Percentiles rank a stretch among this genome's conserved stretches.
Evolutionary conservation across 768 basidiomycete genomes (phyloP).

Genomic region (Leucosporidium scottii): DNA sequence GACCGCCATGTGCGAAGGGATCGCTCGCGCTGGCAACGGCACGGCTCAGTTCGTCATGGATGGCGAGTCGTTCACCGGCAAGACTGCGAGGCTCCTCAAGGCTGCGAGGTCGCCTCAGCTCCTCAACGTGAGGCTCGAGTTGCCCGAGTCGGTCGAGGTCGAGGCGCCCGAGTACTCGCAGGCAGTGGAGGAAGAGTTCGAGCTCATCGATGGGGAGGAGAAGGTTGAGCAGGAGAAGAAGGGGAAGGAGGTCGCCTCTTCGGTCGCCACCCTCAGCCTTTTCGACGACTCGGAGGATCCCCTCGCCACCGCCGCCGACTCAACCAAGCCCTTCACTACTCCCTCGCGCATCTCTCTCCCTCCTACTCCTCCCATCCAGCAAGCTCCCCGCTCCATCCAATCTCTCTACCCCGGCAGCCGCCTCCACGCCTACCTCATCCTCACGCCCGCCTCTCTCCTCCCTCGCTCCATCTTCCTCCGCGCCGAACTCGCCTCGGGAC

Average conservation of each 20-base stretch:
- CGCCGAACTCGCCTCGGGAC: slow-evolving; percentile 25
- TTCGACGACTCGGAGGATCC: slow-evolving; percentile 6
- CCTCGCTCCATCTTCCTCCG: slow-evolving; percentile 22
- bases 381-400: slow-evolving; percentile 6
- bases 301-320: not conserved
- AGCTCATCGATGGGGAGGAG: not conserved
- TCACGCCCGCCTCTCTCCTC: not conserved
- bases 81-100: slow-evolving; percentile 51
- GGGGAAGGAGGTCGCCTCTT: not conserved
- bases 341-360: slow-evolving; percentile 15
- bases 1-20: slow-evolving; percentile 50
- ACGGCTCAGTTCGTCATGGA: slow-evolving; percentile 48
- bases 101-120: slow-evolving; percentile 52
- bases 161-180: not conserved
- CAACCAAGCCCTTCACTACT: not conserved
- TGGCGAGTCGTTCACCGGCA: slow-evolving; percentile 49
- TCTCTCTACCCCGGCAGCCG: slow-evolving; percentile 4
- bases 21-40: slow-evolving; percentile 55
- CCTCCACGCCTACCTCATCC: slow-evolving; percentile 13
- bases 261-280: slow-evolving; percentile 1
- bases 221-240: not conserved
- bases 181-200: not conserved
- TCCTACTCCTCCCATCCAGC: slow-evolving; percentile 20
- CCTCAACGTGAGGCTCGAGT: slow-evolving; percentile 50
- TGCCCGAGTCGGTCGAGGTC: slow-evolving; percentile 40